Percentiles rank a stretch among this genome's conserved stretches.
These are phyloP conservation scores for Coemansia reversa DNA, from an alignment of 192 early-diverging fungal genomes.

Conservation along the genomic window DNA sequence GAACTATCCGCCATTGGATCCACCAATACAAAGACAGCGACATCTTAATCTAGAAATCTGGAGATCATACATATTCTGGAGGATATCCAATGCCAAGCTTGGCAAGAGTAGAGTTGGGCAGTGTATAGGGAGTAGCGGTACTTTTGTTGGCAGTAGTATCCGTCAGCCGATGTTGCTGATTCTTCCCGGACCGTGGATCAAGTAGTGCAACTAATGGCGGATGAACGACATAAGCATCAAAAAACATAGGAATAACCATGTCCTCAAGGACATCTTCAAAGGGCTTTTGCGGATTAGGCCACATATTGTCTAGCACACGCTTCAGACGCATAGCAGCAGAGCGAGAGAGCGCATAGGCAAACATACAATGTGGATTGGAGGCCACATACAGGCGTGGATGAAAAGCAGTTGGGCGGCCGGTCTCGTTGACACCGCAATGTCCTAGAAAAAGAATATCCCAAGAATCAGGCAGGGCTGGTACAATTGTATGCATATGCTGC, in stretches of 20 bases:
- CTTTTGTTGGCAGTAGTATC: not conserved
- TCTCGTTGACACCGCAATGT: constrained; percentile 12
- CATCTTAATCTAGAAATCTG: not conserved
- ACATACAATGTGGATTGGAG: constrained; percentile 16
- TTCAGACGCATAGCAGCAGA: constrained; percentile 19
- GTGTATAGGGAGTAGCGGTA: not conserved
- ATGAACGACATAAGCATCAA: constrained; percentile 31
- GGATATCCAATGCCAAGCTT: constrained; percentile 1
- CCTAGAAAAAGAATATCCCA: constrained; percentile 35
- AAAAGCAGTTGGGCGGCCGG: constrained; percentile 2
- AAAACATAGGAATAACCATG: constrained; percentile 25
- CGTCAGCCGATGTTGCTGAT: not conserved
- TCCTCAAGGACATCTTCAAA: constrained; percentile 20
- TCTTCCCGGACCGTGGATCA: not conserved
- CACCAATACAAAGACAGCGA: not conserved
- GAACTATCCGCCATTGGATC: not conserved
- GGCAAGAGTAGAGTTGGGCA: constrained; percentile 9
- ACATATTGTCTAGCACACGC: constrained; percentile 32
- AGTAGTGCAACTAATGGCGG: constrained; percentile 19
- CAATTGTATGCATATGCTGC: constrained; percentile 21
- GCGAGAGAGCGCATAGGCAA: constrained; percentile 27
- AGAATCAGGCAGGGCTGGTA: not conserved
- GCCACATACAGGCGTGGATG: constrained; percentile 17
- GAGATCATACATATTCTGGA: not conserved
- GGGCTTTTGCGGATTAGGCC: constrained; percentile 15